Evolutionary conservation across 2,329 filamentous ascomycete genomes (phyloP), one percentile per base, ranked within the genome.

Genomic region (Xylariaceae sp.): DNA sequence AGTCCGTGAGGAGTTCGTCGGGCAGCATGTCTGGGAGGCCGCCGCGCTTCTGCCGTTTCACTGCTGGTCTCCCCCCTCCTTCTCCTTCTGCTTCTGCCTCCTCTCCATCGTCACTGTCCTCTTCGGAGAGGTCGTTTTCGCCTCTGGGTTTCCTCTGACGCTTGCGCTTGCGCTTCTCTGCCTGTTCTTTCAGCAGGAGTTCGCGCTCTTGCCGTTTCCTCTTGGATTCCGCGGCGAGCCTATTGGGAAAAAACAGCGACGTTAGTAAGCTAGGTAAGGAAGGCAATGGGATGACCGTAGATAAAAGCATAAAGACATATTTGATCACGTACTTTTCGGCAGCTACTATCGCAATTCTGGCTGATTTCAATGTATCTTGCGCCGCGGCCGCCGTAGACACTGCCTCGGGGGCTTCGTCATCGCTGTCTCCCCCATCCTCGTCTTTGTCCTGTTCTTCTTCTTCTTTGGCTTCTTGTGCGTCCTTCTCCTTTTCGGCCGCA

Each of bases 381-480:
- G 71, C 73, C 3, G 68, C 71, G 33, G 65, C 64, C 9, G 61
- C 57, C 1, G 73, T 73, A 1, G 75, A 78, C n/a, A 79, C 67
- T 3, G 71, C 74, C 56, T 79, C 76, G 7, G 75, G 75, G 0
- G 74, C 74, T 33, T 71, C 74, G 36, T 78, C 73, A 29, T 68
- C 69, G 9, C 38, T 41, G 3, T 67, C 66, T 2, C 21, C 11
- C 6, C 21, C 11, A 24, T 63, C 63, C 6, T 63, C 59, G 3
- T 65, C 62, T 2, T 63, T 61, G 3, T 64, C 60, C 3, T 57
- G 51, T 12, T 57, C 40, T 4, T 37, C 21, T 5, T 14, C n/a
- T 11, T 12, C 8, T 13, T 18, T 37, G 17, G 29, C 38, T 27
- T 17, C 18, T 26, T 40, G 34, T 15, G 31, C 37, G 0, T 42